These are phyloP conservation scores for Zymoseptoria passerinii DNA, from an alignment of 2,329 filamentous ascomycete species.

Conservation along the genomic window DNA sequence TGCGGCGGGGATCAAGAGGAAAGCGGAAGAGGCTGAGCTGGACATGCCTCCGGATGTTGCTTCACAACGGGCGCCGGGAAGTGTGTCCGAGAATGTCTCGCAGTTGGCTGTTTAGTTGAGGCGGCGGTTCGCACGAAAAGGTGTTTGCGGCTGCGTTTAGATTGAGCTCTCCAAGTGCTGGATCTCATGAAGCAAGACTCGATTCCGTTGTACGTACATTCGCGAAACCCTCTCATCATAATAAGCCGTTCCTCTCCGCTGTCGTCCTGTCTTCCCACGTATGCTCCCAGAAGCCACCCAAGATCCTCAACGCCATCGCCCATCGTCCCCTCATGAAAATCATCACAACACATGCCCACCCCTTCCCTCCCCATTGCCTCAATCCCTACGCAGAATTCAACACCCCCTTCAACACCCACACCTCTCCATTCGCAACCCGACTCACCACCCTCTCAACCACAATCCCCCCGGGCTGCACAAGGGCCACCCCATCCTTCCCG, in stretches of 20 bases:
- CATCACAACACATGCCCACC: not conserved
- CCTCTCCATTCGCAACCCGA: slow-evolving; percentile 76
- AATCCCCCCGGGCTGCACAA: slow-evolving; percentile 70
- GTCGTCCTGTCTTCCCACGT: not conserved
- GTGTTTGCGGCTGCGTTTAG: not conserved
- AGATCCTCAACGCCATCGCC: not conserved
- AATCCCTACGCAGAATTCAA: slow-evolving; percentile 40
- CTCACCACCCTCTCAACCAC: slow-evolving; percentile 68
- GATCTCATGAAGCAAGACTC: not conserved
- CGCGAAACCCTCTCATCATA: not conserved
- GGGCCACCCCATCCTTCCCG: slow-evolving; percentile 55
- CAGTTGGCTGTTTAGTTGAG: slow-evolving; percentile 11
- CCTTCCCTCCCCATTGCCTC: not conserved
- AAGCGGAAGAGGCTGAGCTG: slow-evolving; percentile 15
- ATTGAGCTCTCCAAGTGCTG: not conserved
- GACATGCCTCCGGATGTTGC: slow-evolving; percentile 19
- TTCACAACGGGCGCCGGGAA: slow-evolving; percentile 13
- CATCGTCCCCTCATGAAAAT: not conserved
- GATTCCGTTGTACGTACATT: not conserved
- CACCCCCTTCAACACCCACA: slow-evolving; percentile 65
- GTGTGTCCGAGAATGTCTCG: slow-evolving; percentile 16
- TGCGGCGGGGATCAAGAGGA: slow-evolving; percentile 16
- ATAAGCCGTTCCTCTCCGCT: not conserved
- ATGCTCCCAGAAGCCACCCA: not conserved
- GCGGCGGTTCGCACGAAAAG: not conserved